Evolutionary conservation across 2,329 filamentous ascomycete genomes (phyloP).

Genomic region (Trichoderma asperellum): DNA sequence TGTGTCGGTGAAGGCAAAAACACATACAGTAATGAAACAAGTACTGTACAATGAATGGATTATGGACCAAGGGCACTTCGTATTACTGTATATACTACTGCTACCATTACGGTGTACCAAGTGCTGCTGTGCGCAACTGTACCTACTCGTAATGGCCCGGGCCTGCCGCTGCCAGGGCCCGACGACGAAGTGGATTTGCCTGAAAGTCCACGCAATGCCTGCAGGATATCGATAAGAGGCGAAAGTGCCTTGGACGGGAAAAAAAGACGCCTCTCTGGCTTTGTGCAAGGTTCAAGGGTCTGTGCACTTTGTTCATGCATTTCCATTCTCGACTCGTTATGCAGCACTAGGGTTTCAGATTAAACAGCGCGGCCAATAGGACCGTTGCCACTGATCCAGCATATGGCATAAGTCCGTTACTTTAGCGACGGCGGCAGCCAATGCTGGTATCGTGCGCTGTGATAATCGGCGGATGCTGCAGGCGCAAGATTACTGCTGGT

Average conservation of each 20-base stretch:
- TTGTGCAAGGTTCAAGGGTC: constrained; percentile 19
- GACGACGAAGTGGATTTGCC: neutral
- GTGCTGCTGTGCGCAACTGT: neutral
- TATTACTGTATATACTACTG: neutral
- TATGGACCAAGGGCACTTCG: constrained; percentile 7
- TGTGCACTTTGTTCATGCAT: constrained; percentile 28
- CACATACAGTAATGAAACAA: neutral
- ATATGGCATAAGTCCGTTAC: constrained; percentile 30
- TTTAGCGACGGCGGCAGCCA: constrained; percentile 29
- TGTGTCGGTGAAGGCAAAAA: constrained; percentile 12
- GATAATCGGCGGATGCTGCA: constrained; percentile 19
- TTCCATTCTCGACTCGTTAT: constrained; percentile 35
- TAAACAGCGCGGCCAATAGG: constrained; percentile 39
- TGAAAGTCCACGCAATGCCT: constrained; percentile 2
- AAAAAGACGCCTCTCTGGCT: constrained; percentile 7
- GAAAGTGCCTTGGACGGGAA: neutral
- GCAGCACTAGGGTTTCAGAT: constrained; percentile 46
- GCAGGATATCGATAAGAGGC: constrained; percentile 18
- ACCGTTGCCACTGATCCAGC: constrained; percentile 34
- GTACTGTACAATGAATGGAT: neutral
- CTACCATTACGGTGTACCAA: neutral
- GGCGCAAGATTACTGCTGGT: constrained; percentile 7
- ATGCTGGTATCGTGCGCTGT: constrained; percentile 18
- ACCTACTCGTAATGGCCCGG: neutral
- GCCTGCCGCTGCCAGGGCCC: constrained; percentile 9